Evolutionary conservation across 306 rosid species (phyloP), one percentile per base, ranked within the genome.

Genomic region (Dicorynia guianensis): DNA sequence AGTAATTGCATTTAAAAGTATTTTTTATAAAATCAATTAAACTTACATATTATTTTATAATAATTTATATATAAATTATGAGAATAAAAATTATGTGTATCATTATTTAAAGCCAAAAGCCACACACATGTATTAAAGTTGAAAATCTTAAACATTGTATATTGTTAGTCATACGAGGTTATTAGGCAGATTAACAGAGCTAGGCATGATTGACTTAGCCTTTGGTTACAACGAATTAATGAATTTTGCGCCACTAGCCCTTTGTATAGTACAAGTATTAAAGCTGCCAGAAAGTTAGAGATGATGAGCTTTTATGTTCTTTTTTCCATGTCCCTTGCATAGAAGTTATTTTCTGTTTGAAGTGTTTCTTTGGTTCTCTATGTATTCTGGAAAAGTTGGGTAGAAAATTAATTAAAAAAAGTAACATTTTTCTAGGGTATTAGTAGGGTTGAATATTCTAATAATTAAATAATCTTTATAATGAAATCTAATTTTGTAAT

Each of bases 261-360:
- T 33, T 34, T 57, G 48, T 72, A 35, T 76, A 30, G 18, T n/a
- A n/a, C n/a, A 43, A 34, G 43, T 76, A 36, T 71, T 63, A 25
- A 48, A 56, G 56, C 53, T 71, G 39, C 55, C 40, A 5, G 50
- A 76, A 38, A 66, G 66, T 39, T 70, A 38, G 57, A 55, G 81
- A 69, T 54, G 49, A 62, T 54, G 49, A 62, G n/a, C 3, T 36
- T 36, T 5, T 9, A 62, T 34, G 33, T 62, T 68, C 0, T 25
- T 6, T 53, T 52, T 53, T 17, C 17, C 1, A 52, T 71, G 30
- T 47, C 70, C 49, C 4, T 47, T 50, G 39, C 76, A 30, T 30
- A 76, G 2, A 81, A 71, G 66, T 39, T 44, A 54, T 25, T 59
- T 76, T 71, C 49, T 81, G 85, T 57, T 76, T 70, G 48, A 48